Base-by-base conservation (phyloP, 768 basidiomycete species). In the Lentinula lateritia region DNA sequence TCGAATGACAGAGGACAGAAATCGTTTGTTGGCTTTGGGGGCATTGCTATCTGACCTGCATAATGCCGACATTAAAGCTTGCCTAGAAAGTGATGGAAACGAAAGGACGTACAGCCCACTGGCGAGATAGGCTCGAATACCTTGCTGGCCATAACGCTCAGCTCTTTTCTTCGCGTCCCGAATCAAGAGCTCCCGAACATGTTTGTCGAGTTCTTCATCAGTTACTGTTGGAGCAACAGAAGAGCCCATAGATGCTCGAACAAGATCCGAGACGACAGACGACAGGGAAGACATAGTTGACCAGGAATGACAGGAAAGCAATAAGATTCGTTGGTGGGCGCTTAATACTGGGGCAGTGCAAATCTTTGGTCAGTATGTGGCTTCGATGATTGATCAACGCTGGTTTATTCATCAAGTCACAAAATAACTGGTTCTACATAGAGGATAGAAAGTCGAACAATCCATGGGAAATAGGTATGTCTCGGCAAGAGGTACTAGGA, bases 111-210 rank as follows among this genome's bases (percentile, higher is more conserved):
- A 83, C 88, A 75, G 60, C 68, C 75, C 74, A 61, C 78, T 78
- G 39, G 80, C 83, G 36, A 94, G 79, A 69, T 93, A 93, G 1
- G 92, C 94, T 8, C 85, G 77, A 52, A 96, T 80, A 2, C 95
- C 95, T 32, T 89, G 79, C 68, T 88, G 83, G 57, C 78, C 75
- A 71, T 94, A 98, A 61, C 76, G 80, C 67, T 90, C 86, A 38
- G 93, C 93, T 73, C 94, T 92, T 79, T 88, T 87, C 76, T 92
- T 93, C 1, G 97, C 96, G 73, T 98, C 97, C 65, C 84, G 87
- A 43, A 98, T 83, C 56, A 99, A 88, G 61, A 98, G 83, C 56
- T 94, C 90, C 2, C 93, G 93, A 34, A 99, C 93, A 69, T 93
- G 92, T 50, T 85, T 83, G 74, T 98, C 96, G 50, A 98, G 84